These are phyloP conservation scores for Colletotrichum falcatum DNA, from an alignment of 2,329 filamentous ascomycete species.

Conservation along the genomic window DNA sequence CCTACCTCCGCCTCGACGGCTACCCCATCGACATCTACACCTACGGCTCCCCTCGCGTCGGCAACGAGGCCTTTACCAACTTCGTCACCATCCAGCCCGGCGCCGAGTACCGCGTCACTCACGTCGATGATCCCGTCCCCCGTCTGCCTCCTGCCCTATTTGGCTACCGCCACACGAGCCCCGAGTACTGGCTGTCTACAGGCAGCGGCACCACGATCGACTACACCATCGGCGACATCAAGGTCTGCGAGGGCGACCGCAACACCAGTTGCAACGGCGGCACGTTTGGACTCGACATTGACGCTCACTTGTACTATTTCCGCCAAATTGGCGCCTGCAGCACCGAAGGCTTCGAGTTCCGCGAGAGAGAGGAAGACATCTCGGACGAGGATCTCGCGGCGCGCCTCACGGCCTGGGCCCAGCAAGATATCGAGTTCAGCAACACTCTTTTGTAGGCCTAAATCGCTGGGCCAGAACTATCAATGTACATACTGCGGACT, in stretches of 20 bases:
- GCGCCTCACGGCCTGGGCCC: slow-evolving; percentile 52
- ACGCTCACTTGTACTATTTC: slow-evolving; percentile 64
- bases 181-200: slow-evolving; percentile 74
- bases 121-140: slow-evolving; percentile 75
- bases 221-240: slow-evolving; percentile 56
- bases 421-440: slow-evolving; percentile 49
- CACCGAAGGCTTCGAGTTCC: slow-evolving; percentile 41
- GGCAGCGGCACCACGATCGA: slow-evolving; percentile 49
- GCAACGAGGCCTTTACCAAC: slow-evolving; percentile 65
- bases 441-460: neutral
- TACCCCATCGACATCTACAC: slow-evolving; percentile 69
- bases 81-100: slow-evolving; percentile 66
- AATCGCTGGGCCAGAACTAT: neutral
- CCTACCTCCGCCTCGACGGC: slow-evolving; percentile 64
- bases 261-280: slow-evolving; percentile 65
- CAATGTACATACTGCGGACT: neutral
- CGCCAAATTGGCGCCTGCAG: slow-evolving; percentile 56
- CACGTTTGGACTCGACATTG: slow-evolving; percentile 56
- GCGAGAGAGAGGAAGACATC: slow-evolving; percentile 37
- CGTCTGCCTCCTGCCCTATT: slow-evolving; percentile 71
- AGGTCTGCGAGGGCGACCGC: slow-evolving; percentile 61
- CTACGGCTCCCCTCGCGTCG: slow-evolving; percentile 75
- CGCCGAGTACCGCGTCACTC: slow-evolving; percentile 73
- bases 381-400: slow-evolving; percentile 54
- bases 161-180: slow-evolving; percentile 74